phyloP scores from a whole-genome alignment of 2,329 filamentous ascomycete genomes.

The Corinectria fuckeliana region DNA sequence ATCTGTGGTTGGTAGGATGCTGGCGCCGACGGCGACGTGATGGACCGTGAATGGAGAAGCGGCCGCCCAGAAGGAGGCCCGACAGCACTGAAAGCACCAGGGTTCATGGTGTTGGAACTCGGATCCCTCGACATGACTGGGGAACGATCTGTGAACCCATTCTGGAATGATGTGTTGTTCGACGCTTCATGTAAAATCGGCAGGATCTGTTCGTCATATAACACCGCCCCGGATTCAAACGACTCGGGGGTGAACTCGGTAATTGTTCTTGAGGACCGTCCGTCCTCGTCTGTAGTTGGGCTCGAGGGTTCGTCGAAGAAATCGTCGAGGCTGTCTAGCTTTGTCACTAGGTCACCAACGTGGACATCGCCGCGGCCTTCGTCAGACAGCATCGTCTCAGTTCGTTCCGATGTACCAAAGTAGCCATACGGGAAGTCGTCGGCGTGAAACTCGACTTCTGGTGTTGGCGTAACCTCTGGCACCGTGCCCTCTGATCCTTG shows the following conservation, averaged over 20 bases:
- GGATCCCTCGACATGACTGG: constrained; percentile 65
- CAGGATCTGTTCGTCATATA: constrained; percentile 92
- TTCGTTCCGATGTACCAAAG: constrained; percentile 74
- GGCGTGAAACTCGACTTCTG: constrained; percentile 89
- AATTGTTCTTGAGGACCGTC: constrained; percentile 66
- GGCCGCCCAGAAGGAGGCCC: constrained; percentile 58
- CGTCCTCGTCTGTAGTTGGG: constrained; percentile 64
- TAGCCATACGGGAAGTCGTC: constrained; percentile 88
- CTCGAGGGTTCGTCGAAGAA: constrained; percentile 77
- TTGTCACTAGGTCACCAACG: constrained; percentile 77
- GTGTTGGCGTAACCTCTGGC: constrained; percentile 71
- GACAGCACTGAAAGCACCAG: constrained; percentile 60
- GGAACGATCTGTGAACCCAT: constrained; percentile 80
- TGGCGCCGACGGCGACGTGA: constrained; percentile 78
- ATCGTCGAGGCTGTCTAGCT: constrained; percentile 79
- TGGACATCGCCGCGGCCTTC: constrained; percentile 75
- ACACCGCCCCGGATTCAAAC: constrained; percentile 76
- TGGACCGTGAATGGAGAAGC: constrained; percentile 77
- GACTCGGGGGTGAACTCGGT: constrained; percentile 70
- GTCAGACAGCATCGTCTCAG: constrained; percentile 93
- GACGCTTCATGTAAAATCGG: constrained; percentile 89
- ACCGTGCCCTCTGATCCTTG: constrained; percentile 68
- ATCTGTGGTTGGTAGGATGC: constrained; percentile 61
- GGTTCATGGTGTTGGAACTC: constrained; percentile 67
- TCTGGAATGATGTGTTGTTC: constrained; percentile 83